Conservation (phyloP, 345 rosid species). For the Crucihimalaya himalaica region DNA sequence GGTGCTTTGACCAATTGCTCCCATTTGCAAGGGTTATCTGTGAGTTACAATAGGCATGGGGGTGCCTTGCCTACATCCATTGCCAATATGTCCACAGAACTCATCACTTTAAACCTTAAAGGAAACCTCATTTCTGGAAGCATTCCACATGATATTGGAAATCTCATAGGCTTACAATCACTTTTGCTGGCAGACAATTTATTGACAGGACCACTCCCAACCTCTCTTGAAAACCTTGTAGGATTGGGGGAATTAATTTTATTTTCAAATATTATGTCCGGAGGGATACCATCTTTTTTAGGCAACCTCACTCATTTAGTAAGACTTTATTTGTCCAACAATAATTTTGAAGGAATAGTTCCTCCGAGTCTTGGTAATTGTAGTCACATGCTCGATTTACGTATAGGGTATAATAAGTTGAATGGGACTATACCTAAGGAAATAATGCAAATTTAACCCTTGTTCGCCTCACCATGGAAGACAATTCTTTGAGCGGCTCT, state of each 20-base stretch:
- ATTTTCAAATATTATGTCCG: neutral
- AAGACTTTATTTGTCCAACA: neutral
- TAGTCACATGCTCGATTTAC: fast-evolving
- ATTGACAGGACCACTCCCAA: neutral
- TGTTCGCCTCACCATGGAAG: neutral
- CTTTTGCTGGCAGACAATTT: fast-evolving
- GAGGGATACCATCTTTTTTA: neutral
- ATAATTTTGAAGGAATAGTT: neutral
- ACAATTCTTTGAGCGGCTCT: neutral
- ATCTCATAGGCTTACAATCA: neutral
- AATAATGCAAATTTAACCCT: neutral
- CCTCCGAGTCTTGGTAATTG: neutral
- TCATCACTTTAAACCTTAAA: too few species aligned
- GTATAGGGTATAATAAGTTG: neutral
- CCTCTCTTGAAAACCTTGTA: neutral
- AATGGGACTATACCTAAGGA: neutral
- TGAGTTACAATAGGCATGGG: too few species aligned
- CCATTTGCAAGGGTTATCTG: too few species aligned
- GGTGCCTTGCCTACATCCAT: neutral
- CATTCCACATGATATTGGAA: neutral
- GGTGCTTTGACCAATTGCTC: neutral
- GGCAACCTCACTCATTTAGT: neutral
- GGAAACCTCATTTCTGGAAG: too few species aligned
- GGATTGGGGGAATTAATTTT: neutral
- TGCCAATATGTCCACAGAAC: neutral